These are phyloP conservation scores for Diplogelasinospora grovesii DNA, from an alignment of 495 filamentous ascomycete genomes.

Conservation along the genomic window DNA sequence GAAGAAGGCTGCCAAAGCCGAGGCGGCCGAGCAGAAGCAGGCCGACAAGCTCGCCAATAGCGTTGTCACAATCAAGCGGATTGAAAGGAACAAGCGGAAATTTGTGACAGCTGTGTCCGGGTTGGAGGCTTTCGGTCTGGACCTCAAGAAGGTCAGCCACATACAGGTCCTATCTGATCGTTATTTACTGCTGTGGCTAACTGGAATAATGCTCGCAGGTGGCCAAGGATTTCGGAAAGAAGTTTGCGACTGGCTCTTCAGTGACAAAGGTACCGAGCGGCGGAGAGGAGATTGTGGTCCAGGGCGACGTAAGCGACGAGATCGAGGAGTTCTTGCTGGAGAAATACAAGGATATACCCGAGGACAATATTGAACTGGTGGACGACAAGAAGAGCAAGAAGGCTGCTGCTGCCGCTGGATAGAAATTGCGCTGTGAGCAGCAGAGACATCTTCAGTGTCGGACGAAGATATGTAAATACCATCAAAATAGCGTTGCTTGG, in stretches of 20 bases:
- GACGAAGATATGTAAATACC: background rate
- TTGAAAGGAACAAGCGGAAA: conserved; percentile 97
- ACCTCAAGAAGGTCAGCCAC: conserved; percentile 83
- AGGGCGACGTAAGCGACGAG: conserved; percentile 94
- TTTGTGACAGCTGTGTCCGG: conserved; percentile 86
- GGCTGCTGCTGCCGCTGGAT: conserved; percentile 20
- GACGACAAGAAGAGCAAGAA: conserved; percentile 91
- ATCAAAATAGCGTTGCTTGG: background rate
- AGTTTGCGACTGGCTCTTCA: conserved; percentile 87
- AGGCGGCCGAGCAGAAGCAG: conserved; percentile 71
- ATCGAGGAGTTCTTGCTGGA: conserved; percentile 86
- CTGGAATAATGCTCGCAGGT: conserved; percentile 24
- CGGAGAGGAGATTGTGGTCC: conserved; percentile 93
- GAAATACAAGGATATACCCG: conserved; percentile 75
- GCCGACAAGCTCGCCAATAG: conserved; percentile 67
- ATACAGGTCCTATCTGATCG: too few species aligned
- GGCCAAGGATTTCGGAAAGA: conserved; percentile 82
- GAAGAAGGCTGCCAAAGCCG: conserved; percentile 85
- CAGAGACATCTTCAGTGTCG: background rate
- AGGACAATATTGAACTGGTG: conserved; percentile 88
- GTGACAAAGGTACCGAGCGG: conserved; percentile 84
- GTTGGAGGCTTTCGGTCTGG: conserved; percentile 81
- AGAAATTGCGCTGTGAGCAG: background rate
- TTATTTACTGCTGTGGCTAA: conserved; percentile 25
- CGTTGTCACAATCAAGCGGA: conserved; percentile 86